Percentiles rank a stretch among this genome's conserved stretches.
These are phyloP conservation scores for Fomitiporia mediterranea DNA, from an alignment of 1,284 basidiomycete species.

Conservation along the genomic window DNA sequence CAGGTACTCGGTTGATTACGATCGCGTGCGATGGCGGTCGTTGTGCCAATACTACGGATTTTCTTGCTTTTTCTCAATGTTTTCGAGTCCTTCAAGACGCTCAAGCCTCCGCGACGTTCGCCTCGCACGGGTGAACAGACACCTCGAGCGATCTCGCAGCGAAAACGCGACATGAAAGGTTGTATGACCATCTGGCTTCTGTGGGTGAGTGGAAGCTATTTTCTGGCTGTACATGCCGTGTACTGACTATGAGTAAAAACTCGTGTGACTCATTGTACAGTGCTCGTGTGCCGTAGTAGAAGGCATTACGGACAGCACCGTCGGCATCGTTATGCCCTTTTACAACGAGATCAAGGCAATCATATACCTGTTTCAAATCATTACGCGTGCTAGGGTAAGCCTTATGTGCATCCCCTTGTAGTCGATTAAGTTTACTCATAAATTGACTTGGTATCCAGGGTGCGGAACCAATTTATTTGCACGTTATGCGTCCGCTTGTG, in stretches of 20 bases:
- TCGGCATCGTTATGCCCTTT: conserved; percentile 70
- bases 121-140: conserved; percentile 57
- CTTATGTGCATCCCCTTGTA: neutral
- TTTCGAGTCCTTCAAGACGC: conserved; percentile 77
- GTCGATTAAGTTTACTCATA: conserved; percentile 11
- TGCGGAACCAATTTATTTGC: conserved; percentile 72
- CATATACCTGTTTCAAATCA: conserved; percentile 61
- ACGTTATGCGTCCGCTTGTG: conserved; percentile 64
- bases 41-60: conserved; percentile 62
- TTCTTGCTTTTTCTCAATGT: conserved; percentile 71
- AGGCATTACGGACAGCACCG: conserved; percentile 52
- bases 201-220: conserved; percentile 51
- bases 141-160: conserved; percentile 58
- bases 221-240: conserved; percentile 1
- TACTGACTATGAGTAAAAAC: neutral
- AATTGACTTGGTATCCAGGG: conserved; percentile 42
- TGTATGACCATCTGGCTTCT: conserved; percentile 77
- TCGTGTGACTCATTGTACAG: conserved; percentile 33
- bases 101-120: conserved; percentile 60
- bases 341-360: conserved; percentile 74
- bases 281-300: conserved; percentile 63
- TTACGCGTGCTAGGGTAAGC: conserved; percentile 70
- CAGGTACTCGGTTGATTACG: neutral
- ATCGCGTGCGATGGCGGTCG: conserved; percentile 50
- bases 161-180: conserved; percentile 80